Evolutionary conservation across 805 yeast species (phyloP).

Genomic region (Henningerozyma blattae): DNA sequence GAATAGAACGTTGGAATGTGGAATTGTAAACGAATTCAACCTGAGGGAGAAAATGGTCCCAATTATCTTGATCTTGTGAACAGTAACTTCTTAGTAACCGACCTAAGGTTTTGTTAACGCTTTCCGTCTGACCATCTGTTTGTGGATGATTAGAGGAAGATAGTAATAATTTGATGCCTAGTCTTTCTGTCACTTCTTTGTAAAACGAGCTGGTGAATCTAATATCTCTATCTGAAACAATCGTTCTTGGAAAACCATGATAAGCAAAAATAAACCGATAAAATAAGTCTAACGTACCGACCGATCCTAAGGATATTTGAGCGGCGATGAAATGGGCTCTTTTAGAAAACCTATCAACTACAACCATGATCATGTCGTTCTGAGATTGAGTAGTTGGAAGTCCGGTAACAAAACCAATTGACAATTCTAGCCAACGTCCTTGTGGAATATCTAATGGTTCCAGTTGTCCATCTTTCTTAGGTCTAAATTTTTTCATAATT

Average conservation of each 20-base stretch:
- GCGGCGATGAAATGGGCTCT: slow-evolving; percentile 7
- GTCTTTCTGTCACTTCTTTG: slow-evolving; percentile 1
- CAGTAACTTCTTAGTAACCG: slow-evolving; percentile 1
- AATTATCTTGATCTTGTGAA: neutral
- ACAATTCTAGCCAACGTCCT: slow-evolving; percentile 9
- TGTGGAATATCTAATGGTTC: slow-evolving; percentile 6
- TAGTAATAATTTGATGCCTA: slow-evolving; percentile 2
- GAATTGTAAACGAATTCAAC: slow-evolving; percentile 1
- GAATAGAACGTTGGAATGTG: neutral
- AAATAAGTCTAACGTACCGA: slow-evolving; percentile 5
- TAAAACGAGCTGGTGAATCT: neutral
- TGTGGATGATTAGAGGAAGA: slow-evolving; percentile 3
- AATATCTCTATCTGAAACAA: slow-evolving; percentile 2
- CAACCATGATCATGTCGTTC: slow-evolving; percentile 7
- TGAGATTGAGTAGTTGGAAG: slow-evolving; percentile 3
- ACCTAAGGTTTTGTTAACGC: slow-evolving; percentile 1
- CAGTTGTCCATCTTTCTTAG: slow-evolving; percentile 3
- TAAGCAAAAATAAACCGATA: slow-evolving; percentile 6
- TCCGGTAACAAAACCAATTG: slow-evolving; percentile 11
- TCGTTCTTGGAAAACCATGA: slow-evolving; percentile 8
- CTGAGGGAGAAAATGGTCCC: slow-evolving; percentile 1
- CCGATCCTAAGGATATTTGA: slow-evolving; percentile 4
- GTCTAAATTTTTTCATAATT: slow-evolving; percentile 2
- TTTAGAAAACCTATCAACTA: slow-evolving; percentile 7
- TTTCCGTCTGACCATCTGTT: slow-evolving; percentile 5